These are phyloP conservation scores for Populus hybrid DNA, from an alignment of 441 rosid species.

Conservation along the genomic window DNA sequence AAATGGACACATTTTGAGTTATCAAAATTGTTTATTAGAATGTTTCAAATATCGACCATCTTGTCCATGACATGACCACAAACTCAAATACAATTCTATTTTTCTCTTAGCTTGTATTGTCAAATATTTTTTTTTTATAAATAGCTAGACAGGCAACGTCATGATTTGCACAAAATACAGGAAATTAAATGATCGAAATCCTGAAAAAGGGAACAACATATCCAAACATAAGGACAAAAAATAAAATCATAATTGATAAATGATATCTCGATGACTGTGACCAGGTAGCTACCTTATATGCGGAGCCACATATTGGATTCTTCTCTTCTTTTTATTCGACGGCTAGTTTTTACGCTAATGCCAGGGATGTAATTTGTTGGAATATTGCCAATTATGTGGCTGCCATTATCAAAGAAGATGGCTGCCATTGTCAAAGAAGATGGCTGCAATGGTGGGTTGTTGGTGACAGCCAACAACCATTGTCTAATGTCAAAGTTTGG, in stretches of 20 bases:
- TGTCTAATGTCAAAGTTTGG: no score
- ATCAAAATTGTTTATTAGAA: not conserved
- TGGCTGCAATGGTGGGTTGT: no score
- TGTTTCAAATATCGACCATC: not conserved
- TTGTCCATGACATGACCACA: no score
- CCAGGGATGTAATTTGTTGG: no score
- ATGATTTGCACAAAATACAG: slow-evolving; percentile 26
- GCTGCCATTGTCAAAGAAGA: no score
- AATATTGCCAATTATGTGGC: no score
- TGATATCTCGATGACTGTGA: slow-evolving; percentile 50
- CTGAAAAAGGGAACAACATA: slow-evolving; percentile 40
- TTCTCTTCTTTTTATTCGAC: slow-evolving; percentile 30
- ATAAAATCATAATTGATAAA: slow-evolving; percentile 40
- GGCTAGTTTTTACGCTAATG: slow-evolving; percentile 32
- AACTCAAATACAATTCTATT: no score
- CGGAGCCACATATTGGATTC: slow-evolving; percentile 33
- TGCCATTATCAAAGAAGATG: no score
- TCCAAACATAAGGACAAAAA: slow-evolving; percentile 47
- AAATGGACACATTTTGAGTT: not conserved
- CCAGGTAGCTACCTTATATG: slow-evolving; percentile 78
- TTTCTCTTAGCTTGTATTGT: not conserved
- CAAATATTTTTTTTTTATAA: not conserved
- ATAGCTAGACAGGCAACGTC: slow-evolving; percentile 12
- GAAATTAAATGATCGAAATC: slow-evolving; percentile 32
- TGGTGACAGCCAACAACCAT: no score